These are phyloP conservation scores for Caloboletus firmus DNA, from an alignment of 1,284 basidiomycete species.

Conservation along the genomic window DNA sequence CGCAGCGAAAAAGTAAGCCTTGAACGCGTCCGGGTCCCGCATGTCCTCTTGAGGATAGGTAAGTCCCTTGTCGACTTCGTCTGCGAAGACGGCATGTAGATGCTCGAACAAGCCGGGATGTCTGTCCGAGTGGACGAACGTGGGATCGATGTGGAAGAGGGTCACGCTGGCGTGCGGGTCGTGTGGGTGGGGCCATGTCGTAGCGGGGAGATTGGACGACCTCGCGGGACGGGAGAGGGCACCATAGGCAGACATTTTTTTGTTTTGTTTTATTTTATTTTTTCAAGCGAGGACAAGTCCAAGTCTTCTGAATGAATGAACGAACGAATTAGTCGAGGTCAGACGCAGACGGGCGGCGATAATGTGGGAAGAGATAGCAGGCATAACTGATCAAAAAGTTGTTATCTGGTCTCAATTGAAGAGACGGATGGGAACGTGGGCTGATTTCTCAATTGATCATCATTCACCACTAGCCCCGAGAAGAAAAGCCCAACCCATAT, in stretches of 20 bases:
- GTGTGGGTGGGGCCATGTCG: slow-evolving; percentile 31
- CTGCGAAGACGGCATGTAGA: slow-evolving; percentile 66
- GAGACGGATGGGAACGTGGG: too few species aligned
- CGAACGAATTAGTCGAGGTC: not conserved
- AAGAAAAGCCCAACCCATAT: not conserved
- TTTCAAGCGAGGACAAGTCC: not conserved
- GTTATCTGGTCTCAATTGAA: not conserved
- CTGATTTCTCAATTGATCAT: slow-evolving; percentile 3
- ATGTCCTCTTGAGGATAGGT: slow-evolving; percentile 83
- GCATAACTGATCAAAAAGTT: not conserved
- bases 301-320: not conserved
- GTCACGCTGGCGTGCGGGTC: slow-evolving; percentile 35
- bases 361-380: not conserved
- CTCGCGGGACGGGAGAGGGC: slow-evolving; percentile 34
- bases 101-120: slow-evolving; percentile 57
- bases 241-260: slow-evolving; percentile 48
- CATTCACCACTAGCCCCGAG: not conserved
- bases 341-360: not conserved
- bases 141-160: slow-evolving; percentile 65
- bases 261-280: too few species aligned
- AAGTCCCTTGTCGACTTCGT: slow-evolving; percentile 70
- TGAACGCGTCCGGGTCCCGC: slow-evolving; percentile 57
- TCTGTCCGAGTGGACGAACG: slow-evolving; percentile 29
- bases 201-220: slow-evolving; percentile 36
- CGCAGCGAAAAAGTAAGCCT: slow-evolving; percentile 71